Evolutionary conservation across 257 asterid species (phyloP).

Genomic region (Eucommia ulmoides): DNA sequence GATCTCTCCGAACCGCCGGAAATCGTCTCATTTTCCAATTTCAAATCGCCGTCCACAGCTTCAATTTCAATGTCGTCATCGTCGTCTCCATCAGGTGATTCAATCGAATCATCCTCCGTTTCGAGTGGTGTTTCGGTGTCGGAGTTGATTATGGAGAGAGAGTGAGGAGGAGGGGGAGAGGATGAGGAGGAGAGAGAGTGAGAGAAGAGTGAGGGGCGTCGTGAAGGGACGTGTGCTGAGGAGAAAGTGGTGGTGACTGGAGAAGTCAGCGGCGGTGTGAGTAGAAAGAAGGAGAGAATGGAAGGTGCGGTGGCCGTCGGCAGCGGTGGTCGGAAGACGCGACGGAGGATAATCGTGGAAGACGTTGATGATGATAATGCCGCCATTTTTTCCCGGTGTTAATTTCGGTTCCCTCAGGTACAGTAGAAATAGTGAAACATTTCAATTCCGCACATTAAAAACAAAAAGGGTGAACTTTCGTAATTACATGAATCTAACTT

Average conservation of each 20-base stretch:
- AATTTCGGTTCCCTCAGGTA: background rate
- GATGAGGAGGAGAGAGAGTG: conserved; percentile 14
- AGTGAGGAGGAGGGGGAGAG: conserved; percentile 4
- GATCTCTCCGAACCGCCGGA: conserved; percentile 15
- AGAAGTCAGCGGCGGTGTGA: conserved; percentile 20
- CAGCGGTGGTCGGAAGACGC: conserved; percentile 35
- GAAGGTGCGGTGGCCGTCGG: conserved; percentile 9
- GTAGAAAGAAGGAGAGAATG: conserved; percentile 15
- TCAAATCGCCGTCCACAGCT: conserved; percentile 11
- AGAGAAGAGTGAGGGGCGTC: conserved; percentile 6
- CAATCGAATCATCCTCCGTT: conserved; percentile 12
- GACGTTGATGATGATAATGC: conserved; percentile 23
- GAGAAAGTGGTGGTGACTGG: conserved; percentile 12
- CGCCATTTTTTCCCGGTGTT: conserved; percentile 17
- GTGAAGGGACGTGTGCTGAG: background rate
- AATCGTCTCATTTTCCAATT: conserved; percentile 9
- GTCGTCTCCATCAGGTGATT: conserved; percentile 7
- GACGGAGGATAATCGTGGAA: conserved; percentile 27
- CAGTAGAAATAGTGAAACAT: background rate
- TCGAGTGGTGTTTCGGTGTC: conserved; percentile 14
- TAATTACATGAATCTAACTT: background rate
- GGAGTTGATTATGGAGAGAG: conserved; percentile 7
- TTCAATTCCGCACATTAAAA: background rate
- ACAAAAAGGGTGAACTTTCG: background rate
- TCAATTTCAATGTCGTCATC: background rate